phyloP scores from a whole-genome alignment of 352 stramenopile genomes.

The Phytophthora foliorum region DNA sequence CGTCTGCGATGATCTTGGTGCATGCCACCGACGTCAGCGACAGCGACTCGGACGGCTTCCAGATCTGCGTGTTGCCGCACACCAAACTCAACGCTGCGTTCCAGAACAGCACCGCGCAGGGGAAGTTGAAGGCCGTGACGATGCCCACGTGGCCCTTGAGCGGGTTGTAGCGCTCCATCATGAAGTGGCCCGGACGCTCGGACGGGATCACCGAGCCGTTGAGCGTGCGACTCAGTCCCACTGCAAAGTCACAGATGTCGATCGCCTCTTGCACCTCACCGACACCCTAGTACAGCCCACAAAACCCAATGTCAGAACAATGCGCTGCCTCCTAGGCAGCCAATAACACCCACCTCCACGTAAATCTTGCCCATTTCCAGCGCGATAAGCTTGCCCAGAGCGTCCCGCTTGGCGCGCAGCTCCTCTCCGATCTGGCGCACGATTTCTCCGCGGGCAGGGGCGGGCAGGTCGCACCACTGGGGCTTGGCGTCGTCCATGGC shows the following conservation, averaged over 20 bases:
- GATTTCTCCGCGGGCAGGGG: constrained; percentile 91
- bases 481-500: constrained; percentile 89
- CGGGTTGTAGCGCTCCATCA: constrained; percentile 96
- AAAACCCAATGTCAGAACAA: constrained; percentile 9
- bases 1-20: constrained; percentile 92
- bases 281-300: constrained; percentile 70
- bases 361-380: constrained; percentile 97
- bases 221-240: constrained; percentile 90
- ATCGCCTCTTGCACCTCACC: constrained; percentile 95
- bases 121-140: constrained; percentile 96
- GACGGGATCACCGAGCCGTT: constrained; percentile 93
- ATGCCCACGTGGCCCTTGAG: constrained; percentile 94
- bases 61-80: constrained; percentile 93
- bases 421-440: constrained; percentile 93
- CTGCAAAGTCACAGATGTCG: constrained; percentile 95
- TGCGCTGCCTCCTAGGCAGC: not conserved
- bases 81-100: constrained; percentile 93
- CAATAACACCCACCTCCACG: constrained; percentile 61
- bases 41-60: constrained; percentile 93
- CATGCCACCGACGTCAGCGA: constrained; percentile 91
- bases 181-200: constrained; percentile 92
- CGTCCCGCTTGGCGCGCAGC: constrained; percentile 90
- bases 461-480: constrained; percentile 87
- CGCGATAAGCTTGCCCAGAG: constrained; percentile 90
- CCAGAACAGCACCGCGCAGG: constrained; percentile 92